Conservation (phyloP, 192 early-diverging fungal genomes). For the Cetraspora pellucida region DNA sequence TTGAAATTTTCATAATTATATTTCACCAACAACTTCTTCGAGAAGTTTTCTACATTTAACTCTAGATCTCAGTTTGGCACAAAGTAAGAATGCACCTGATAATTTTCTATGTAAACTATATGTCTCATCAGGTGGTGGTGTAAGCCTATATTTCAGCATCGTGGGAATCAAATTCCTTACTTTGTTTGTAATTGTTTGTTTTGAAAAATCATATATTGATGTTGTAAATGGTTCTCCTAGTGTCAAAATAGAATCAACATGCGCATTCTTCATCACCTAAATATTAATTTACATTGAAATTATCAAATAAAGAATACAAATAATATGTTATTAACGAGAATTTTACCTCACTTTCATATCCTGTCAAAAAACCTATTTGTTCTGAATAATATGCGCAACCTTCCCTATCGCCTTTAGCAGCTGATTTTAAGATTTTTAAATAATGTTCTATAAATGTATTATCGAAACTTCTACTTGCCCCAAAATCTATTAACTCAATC, state of each 20-base stretch:
- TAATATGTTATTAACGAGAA: neutral
- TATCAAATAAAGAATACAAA: neutral
- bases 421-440: slow-evolving; percentile 72
- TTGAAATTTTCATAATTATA: no score
- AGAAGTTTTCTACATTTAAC: slow-evolving; percentile 46
- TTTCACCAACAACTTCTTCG: slow-evolving; percentile 34
- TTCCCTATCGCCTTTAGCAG: slow-evolving; percentile 71
- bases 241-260: slow-evolving; percentile 84
- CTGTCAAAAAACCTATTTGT: slow-evolving; percentile 90
- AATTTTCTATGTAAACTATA: slow-evolving; percentile 96
- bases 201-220: slow-evolving; percentile 75
- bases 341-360: slow-evolving; percentile 79
- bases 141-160: slow-evolving; percentile 92
- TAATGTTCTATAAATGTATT: slow-evolving; percentile 77
- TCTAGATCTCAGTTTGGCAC: slow-evolving; percentile 68
- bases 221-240: slow-evolving; percentile 82
- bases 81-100: slow-evolving; percentile 89
- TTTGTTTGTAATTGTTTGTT: slow-evolving; percentile 78
- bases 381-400: slow-evolving; percentile 74
- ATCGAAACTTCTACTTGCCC: slow-evolving; percentile 82
- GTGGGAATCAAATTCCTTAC: slow-evolving; percentile 90
- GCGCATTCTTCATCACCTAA: slow-evolving; percentile 81
- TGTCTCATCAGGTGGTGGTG: slow-evolving; percentile 97
- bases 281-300: no score
- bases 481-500: slow-evolving; percentile 93